Base-by-base conservation (phyloP, 768 basidiomycete species). In the Cystofilobasidium capitatum region DNA sequence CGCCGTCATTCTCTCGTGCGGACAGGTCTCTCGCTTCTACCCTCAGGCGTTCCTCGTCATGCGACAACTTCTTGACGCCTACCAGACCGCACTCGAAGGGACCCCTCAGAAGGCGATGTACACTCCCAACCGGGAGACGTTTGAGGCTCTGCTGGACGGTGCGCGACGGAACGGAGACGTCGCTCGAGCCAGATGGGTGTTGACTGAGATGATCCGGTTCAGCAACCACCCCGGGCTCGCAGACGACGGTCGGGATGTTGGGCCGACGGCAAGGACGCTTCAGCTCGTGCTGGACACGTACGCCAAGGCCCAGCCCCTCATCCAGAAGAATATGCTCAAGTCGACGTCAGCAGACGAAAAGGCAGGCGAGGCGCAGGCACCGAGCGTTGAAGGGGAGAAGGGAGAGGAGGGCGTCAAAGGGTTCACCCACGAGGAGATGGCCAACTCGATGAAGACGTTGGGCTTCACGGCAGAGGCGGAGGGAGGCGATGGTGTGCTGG, bases 141-240 rank as follows among this genome's bases (percentile, higher is more conserved):
- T 92, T 77, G 80, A 82, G 64, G 90, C 89, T 0, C 76, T 98
- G n/a, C 77, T 99, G 66, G 89, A 96, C 71, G 91, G 91, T 1
- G 87, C 89, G 39, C 96, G 91, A 76, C 81, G 90, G 8, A 79
- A 86, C 2, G 91, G 93, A 0, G 94, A 97, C 75, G 77, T 99
- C 26, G 80, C 82, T 3, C 81, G 90, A 58, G 85, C 86, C 31
- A 81, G 93, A 71, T 97, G 92, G 93, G 86, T 97, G 68, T 79
- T 98, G 63, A 88, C 87, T 0, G 91, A 96, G 79, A 84, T 91
- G 78, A 81, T 88, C 31, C 79, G 79, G 49, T 66, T 75, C 62
- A 64, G 69, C 12, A 73, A 72, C 24, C 65, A 44, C 24, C 51
- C 70, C 33, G 44, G 59, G 47, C 16, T 61, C 45, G 45, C 51